Evolutionary conservation across 2,329 filamentous ascomycete genomes (phyloP).

Genomic region (Cryphonectria japonica): DNA sequence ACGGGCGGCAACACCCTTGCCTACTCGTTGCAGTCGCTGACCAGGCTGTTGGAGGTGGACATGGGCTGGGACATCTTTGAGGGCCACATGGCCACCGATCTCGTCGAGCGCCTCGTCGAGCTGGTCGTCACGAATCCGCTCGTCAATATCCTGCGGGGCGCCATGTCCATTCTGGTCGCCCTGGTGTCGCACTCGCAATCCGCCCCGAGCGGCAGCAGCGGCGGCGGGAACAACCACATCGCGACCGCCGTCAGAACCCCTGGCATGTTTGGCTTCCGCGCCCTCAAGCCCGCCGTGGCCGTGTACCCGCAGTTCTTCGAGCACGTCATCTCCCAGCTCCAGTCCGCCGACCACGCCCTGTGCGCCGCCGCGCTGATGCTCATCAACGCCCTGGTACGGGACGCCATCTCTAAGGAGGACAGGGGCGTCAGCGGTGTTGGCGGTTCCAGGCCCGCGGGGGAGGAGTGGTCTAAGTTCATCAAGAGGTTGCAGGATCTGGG

Average conservation of each 20-base stretch:
- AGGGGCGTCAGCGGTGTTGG: slow-evolving; percentile 43
- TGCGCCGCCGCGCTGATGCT: slow-evolving; percentile 95
- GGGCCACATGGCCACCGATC: slow-evolving; percentile 62
- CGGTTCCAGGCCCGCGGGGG: slow-evolving; percentile 45
- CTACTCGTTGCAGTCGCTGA: slow-evolving; percentile 89
- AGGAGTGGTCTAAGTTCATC: slow-evolving; percentile 95
- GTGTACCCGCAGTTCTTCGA: slow-evolving; percentile 93
- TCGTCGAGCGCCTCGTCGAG: slow-evolving; percentile 80
- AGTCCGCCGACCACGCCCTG: slow-evolving; percentile 91
- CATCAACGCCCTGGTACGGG: slow-evolving; percentile 92
- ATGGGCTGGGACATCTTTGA: slow-evolving; percentile 95
- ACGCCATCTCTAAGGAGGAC: slow-evolving; percentile 78
- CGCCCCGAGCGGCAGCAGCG: slow-evolving; percentile 43
- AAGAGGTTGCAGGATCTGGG: slow-evolving; percentile 91
- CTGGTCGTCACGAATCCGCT: slow-evolving; percentile 93
- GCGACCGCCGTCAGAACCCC: slow-evolving; percentile 44
- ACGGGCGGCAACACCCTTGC: slow-evolving; percentile 92
- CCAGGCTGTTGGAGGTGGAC: slow-evolving; percentile 87
- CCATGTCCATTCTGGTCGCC: slow-evolving; percentile 94
- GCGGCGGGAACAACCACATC: slow-evolving; percentile 37
- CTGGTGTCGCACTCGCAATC: slow-evolving; percentile 85
- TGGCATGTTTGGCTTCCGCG: slow-evolving; percentile 82
- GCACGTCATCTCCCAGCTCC: slow-evolving; percentile 87
- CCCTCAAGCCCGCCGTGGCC: slow-evolving; percentile 87
- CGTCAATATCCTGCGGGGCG: slow-evolving; percentile 94